These are phyloP conservation scores for Phlebiopsis gigantea DNA, from an alignment of 768 basidiomycete species.

Conservation along the genomic window DNA sequence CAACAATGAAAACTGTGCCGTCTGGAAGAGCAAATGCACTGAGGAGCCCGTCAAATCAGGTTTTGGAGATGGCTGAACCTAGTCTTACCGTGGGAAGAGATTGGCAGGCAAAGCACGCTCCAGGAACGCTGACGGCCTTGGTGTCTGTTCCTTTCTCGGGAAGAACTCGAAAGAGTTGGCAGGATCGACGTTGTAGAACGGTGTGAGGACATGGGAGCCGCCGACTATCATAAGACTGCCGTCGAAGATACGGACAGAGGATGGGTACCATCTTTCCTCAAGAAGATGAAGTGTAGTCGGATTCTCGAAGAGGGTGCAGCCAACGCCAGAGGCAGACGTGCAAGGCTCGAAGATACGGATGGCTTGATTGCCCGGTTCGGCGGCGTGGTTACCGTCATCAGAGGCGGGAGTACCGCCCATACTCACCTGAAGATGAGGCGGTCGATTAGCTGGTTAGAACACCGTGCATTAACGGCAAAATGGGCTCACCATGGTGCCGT, in stretches of 20 bases:
- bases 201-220: slow-evolving; percentile 22
- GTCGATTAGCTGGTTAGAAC: too few relatives aligned
- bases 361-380: slow-evolving; percentile 14
- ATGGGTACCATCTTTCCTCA: slow-evolving; percentile 26
- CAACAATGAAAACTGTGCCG: slow-evolving; percentile 29
- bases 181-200: slow-evolving; percentile 26
- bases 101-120: slow-evolving; percentile 22
- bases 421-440: slow-evolving; percentile 17
- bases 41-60: not conserved
- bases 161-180: slow-evolving; percentile 30
- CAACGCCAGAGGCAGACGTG: slow-evolving; percentile 17
- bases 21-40: slow-evolving; percentile 21
- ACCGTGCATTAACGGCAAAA: not conserved
- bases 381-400: slow-evolving; percentile 9
- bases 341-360: slow-evolving; percentile 29
- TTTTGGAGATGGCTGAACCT: not conserved
- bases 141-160: slow-evolving; percentile 27
- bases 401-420: slow-evolving; percentile 16
- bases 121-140: slow-evolving; percentile 26
- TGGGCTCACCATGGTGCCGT: slow-evolving; percentile 27
- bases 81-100: slow-evolving; percentile 17
- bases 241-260: slow-evolving; percentile 25
- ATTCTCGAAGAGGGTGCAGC: slow-evolving; percentile 27
- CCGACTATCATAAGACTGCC: slow-evolving; percentile 28
- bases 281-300: slow-evolving; percentile 20